Evolutionary conservation across 352 stramenopile genomes (phyloP), one percentile per base, ranked within the genome.

Genomic region (Phytophthora tubulina): DNA sequence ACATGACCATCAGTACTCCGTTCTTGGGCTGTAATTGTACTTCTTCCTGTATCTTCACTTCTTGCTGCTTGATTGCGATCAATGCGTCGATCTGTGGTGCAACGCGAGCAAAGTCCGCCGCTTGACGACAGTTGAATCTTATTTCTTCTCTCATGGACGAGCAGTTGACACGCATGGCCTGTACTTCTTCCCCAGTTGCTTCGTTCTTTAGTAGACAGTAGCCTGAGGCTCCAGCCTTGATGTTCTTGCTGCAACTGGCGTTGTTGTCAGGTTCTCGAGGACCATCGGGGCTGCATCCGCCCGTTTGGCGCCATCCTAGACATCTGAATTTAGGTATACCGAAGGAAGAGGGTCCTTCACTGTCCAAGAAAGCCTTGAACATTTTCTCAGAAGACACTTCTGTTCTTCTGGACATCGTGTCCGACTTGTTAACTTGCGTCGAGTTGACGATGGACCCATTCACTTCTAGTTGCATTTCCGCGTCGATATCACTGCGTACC

Each of bases 1-100:
- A 86, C 38, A 86, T 72, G 62, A 85, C 76, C 63, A 88, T 86
- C 30, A 84, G 35, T 39, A 90, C 76, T 6, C 78, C 80, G 39
- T 73, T 71, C 53, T 52, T 67, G 1, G 67, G 41, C 9, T 62
- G 39, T 3, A 59, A 4, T 21, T 55, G 10, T 17, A 67, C 45
- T 3, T 57, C 50, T 5, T 58, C 48, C 0, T 60, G 53, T 5
- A 7, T 1, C 3, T 55, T n/a, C 0, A 60, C 38, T 30, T 71
- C 61, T 13, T 70, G 30, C 32, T 46, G 17, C 17, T 67, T 72
- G 27, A 11, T 39, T 4, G 32, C 41, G 11, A 75, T 49, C 9
- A 73, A n/a, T 9, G 48, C 21, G 10, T 73, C 45, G n/a, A 69
- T 72, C n/a, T 76, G 63, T 6, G 64, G 54, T 3, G 64, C 69